Evolutionary conservation across 139 green algal genomes (phyloP).

Genomic region (Chlorella sorokiniana): DNA sequence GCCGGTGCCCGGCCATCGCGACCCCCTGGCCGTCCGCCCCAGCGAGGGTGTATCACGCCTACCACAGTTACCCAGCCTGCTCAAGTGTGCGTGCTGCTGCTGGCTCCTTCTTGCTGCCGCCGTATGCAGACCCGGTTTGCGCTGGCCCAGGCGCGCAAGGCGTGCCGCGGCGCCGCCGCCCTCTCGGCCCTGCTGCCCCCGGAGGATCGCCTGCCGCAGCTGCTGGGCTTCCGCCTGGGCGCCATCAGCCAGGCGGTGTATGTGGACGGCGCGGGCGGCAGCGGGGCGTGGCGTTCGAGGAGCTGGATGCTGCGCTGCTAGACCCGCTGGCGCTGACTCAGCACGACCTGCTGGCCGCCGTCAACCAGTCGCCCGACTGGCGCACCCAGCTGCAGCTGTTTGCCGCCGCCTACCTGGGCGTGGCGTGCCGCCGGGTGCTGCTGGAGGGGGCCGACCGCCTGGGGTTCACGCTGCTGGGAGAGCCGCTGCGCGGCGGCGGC

Average conservation of each 20-base stretch:
- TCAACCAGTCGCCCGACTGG: conserved; percentile 15
- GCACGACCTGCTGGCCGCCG: conserved; percentile 24
- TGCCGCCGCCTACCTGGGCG: conserved; percentile 27
- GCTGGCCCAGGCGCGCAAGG: conserved; percentile 11
- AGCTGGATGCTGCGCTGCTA: conserved; percentile 8
- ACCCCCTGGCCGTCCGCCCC: background rate
- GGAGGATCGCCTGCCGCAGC: background rate
- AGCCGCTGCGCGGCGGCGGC: background rate
- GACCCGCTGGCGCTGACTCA: conserved; percentile 29
- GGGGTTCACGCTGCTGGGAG: conserved; percentile 26
- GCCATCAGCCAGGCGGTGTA: conserved; percentile 11
- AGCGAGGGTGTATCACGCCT: background rate
- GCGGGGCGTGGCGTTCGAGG: background rate
- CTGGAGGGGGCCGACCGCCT: conserved; percentile 11
- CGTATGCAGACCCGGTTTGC: background rate
- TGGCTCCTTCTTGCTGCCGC: background rate
- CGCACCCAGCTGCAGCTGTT: conserved; percentile 29
- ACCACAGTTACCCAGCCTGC: background rate
- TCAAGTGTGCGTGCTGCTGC: background rate
- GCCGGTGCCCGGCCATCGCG: background rate
- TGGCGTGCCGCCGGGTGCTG: background rate
- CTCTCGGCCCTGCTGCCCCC: conserved; percentile 10
- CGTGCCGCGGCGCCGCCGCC: background rate
- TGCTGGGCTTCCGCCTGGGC: conserved; percentile 1
- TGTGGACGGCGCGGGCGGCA: conserved; percentile 28